Conservation (phyloP, 2,329 filamentous ascomycete species). For the Stromatinia cepivora region DNA sequence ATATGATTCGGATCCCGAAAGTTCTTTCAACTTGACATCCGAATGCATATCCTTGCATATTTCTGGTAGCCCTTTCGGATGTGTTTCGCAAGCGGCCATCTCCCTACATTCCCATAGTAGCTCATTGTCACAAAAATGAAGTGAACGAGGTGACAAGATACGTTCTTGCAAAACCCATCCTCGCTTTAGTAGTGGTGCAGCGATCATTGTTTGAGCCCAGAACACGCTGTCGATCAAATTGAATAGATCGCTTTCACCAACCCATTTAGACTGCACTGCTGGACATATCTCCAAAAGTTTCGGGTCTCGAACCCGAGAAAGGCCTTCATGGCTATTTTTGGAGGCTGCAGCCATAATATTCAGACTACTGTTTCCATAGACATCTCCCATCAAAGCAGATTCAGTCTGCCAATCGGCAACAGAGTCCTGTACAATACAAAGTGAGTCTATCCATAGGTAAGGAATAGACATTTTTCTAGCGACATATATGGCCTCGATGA, state of each 20-base stretch:
- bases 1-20: not conserved
- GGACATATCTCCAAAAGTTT: not conserved
- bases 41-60: not conserved
- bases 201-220: not conserved
- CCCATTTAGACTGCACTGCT: not conserved
- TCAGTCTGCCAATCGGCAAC: slow-evolving; percentile 12
- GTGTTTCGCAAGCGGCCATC: not conserved
- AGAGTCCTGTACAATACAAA: slow-evolving; percentile 22
- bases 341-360: not conserved
- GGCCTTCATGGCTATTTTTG: slow-evolving; percentile 3
- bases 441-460: slow-evolving; percentile 11
- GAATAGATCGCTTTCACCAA: not conserved
- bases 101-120: slow-evolving; percentile 25
- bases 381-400: slow-evolving; percentile 2
- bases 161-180: slow-evolving; percentile 33
- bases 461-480: not conserved
- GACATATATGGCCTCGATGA: not conserved
- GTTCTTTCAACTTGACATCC: not conserved
- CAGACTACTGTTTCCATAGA: slow-evolving; percentile 12
- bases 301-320: not conserved
- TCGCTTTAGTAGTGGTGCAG: slow-evolving; percentile 1
- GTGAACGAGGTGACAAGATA: slow-evolving; percentile 27
- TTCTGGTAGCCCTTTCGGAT: not conserved
- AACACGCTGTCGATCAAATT: not conserved
- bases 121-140: slow-evolving; percentile 23